Base-by-base conservation (phyloP, 371 early-diverging fungal species). In the Neoconidiobolus thromboides region DNA sequence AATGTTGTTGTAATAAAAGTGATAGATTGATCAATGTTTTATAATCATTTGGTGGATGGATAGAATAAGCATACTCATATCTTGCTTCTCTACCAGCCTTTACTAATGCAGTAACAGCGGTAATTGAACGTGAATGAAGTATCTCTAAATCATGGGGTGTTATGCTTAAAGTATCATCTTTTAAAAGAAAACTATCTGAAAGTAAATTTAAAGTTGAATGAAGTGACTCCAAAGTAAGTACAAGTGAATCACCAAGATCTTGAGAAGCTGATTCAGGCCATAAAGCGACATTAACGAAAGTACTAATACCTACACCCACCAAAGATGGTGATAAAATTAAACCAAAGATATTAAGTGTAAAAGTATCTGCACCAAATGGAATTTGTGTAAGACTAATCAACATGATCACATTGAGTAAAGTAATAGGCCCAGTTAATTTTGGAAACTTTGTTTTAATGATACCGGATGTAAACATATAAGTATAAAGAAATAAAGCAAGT, bases 231-330 rank as follows among this genome's bases (percentile, higher is more conserved):
- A 58, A 48, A 48, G 58, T 37, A 2, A 48, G 14, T 10, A 48
- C 46, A 1, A 58, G 58, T 36, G 58, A n/a, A 10, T 48, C 7
- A 2, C 48, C 48, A 3, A 58, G 44, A 49, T 49, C 58, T 26
- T 58, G 42, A 49, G 36, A 26, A 3, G 58, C 58, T 12, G 15
- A 48, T 2, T 58, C 58, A 38, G 58, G 58, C 58, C 58, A 58
- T 26, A 58, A 39, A 48, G 38, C 40, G 6, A 58, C 4, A 43
- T 58, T 58, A 2, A 58, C 58, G 1, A 48, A 6, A 1, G 48
- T 10, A 38, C 48, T 48, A 7, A 58, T 58, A 15, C 5, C 44
- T 4, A 58, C 39, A 39, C 58, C 58, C 1, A 58, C 12, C 1
- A 58, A 38, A 12, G 37, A n/a, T 26, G 58, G 58, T 10, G 39